Evolutionary conservation across 2,329 filamentous ascomycete genomes (phyloP).

Genomic region (Gyromitra esculenta): DNA sequence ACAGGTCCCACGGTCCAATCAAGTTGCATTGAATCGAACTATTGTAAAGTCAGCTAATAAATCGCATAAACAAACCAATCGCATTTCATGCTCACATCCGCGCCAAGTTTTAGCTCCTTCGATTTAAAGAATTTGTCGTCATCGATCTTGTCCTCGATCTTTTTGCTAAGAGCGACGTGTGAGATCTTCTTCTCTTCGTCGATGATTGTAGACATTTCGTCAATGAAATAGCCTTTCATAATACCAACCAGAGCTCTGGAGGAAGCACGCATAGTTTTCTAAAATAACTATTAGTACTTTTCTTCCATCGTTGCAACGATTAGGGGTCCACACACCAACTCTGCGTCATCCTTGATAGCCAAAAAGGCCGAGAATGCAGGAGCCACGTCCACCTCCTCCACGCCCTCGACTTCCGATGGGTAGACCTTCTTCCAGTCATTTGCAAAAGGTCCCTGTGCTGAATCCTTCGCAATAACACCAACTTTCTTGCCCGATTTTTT

Average conservation of each 20-base stretch:
- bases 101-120: constrained; percentile 79
- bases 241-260: constrained; percentile 93
- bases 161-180: constrained; percentile 84
- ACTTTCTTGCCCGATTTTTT: constrained; percentile 94
- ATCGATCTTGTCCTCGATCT: constrained; percentile 90
- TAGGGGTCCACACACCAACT: constrained; percentile 69
- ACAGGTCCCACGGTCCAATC: constrained; percentile 94
- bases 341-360: constrained; percentile 92
- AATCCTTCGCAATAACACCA: constrained; percentile 85
- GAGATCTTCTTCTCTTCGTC: constrained; percentile 98
- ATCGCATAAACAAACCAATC: constrained; percentile 19
- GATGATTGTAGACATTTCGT: constrained; percentile 95
- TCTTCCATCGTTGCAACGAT: constrained; percentile 2
- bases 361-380: constrained; percentile 83
- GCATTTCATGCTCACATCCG: constrained; percentile 64
- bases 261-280: constrained; percentile 90
- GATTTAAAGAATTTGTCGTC: constrained; percentile 92
- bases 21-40: constrained; percentile 83
- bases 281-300: constrained; percentile 50
- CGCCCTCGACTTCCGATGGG: constrained; percentile 76
- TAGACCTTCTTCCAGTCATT: constrained; percentile 95
- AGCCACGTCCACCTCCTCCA: constrained; percentile 88
- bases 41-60: constrained; percentile 37
- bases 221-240: constrained; percentile 96
- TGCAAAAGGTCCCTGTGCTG: constrained; percentile 82